Conservation (phyloP, 2,329 filamentous ascomycete species). For the Arthrinium puccinioides region DNA sequence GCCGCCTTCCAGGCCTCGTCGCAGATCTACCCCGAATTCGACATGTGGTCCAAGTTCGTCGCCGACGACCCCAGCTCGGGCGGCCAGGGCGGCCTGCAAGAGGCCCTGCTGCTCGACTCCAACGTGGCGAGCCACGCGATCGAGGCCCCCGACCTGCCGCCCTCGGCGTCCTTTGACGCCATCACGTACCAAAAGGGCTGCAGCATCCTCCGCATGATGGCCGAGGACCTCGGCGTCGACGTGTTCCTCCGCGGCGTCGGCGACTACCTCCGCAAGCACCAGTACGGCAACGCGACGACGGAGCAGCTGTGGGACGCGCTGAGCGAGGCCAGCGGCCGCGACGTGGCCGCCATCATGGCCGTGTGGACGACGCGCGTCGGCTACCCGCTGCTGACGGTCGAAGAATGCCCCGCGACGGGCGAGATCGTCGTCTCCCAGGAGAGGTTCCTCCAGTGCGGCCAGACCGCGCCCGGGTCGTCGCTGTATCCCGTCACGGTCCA, state of each 20-base stretch:
- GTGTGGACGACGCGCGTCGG: conserved; percentile 68
- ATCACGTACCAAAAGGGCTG: conserved; percentile 70
- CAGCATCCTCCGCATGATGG: conserved; percentile 61
- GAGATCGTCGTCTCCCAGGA: background rate
- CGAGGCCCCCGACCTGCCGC: conserved; percentile 62
- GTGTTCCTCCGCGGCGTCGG: conserved; percentile 63
- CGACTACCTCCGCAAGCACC: conserved; percentile 62
- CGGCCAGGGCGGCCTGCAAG: background rate
- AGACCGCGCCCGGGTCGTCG: background rate
- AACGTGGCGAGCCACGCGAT: conserved; percentile 64
- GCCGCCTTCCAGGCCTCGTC: conserved; percentile 7
- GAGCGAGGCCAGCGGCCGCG: conserved; percentile 60
- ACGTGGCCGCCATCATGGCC: conserved; percentile 61
- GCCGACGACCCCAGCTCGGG: background rate
- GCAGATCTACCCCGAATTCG: conserved; percentile 7
- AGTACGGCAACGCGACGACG: conserved; percentile 54
- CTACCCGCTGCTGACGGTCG: conserved; percentile 49
- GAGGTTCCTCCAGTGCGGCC: conserved; percentile 1
- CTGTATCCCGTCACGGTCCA: background rate
- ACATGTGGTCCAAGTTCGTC: conserved; percentile 9
- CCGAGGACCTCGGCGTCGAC: conserved; percentile 67
- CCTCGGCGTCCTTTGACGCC: conserved; percentile 65
- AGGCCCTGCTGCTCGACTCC: conserved; percentile 51
- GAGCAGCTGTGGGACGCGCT: conserved; percentile 63
- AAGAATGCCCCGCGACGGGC: background rate